A percentile compares a stretch with the other conserved stretches of the same genome.
phyloP scores from a whole-genome alignment of 768 basidiomycete species.

The Tephrocybe sp. region DNA sequence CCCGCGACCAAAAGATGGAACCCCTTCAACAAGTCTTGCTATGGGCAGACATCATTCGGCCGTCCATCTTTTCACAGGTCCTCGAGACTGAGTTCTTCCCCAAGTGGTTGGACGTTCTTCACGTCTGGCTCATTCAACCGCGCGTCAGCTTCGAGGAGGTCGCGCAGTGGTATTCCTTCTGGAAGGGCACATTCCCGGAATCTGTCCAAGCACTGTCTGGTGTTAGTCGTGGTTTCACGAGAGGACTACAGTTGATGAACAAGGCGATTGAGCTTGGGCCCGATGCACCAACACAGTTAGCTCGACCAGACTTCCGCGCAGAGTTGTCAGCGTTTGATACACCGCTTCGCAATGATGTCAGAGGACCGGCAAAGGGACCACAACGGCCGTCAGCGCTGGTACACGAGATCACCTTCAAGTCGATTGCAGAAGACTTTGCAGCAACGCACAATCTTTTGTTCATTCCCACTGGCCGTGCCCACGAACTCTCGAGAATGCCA shows the following conservation, averaged over 20 bases:
- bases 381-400: conserved; percentile 48
- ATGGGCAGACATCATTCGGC: conserved; percentile 75
- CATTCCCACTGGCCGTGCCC: conserved; percentile 82
- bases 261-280: conserved; percentile 86
- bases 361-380: conserved; percentile 33
- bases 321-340: conserved; percentile 38
- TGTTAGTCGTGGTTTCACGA: conserved; percentile 78
- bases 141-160: conserved; percentile 89
- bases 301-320: conserved; percentile 64
- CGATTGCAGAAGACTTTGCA: conserved; percentile 90
- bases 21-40: conserved; percentile 74
- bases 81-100: conserved; percentile 94
- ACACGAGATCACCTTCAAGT: conserved; percentile 89
- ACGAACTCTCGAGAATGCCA: conserved; percentile 86
- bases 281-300: conserved; percentile 66
- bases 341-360: conserved; percentile 23
- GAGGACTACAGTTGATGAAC: conserved; percentile 92
- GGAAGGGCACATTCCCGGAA: conserved; percentile 81
- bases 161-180: conserved; percentile 88
- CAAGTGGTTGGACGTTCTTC: conserved; percentile 91
- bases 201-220: conserved; percentile 63
- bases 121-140: conserved; percentile 92
- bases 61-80: conserved; percentile 78
- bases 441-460: conserved; percentile 86
- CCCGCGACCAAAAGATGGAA: conserved; percentile 84